Evolutionary conservation across 2,329 filamentous ascomycete genomes (phyloP), one percentile per base, ranked within the genome.

Genomic region (Ilyonectria sp.): DNA sequence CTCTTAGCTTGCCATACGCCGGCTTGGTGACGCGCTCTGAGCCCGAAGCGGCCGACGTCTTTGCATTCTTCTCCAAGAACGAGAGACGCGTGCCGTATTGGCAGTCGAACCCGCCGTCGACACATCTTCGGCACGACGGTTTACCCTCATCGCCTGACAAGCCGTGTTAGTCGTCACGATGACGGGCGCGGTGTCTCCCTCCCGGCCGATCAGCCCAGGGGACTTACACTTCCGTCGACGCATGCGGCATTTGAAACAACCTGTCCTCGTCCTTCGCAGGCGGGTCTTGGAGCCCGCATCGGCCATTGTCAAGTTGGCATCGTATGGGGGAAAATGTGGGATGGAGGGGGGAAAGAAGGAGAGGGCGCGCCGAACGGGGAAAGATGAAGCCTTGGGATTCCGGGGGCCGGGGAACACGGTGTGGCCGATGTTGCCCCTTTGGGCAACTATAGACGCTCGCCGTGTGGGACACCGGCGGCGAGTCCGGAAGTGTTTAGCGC

Each of bases 81-180:
- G 82, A 84, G 46, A 87, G 76, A 19, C 82, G 78, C 3, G 82
- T 79, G 11, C 83, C 83, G 70, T 87, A 87, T 40, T 82, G 80
- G 73, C 86, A 88, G 47, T 84, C 79, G 33, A 86, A 82, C 9
- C 81, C 81, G 37, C 85, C 83, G 1, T 80, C 78, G 17, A 81
- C 73, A 65, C 86, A 88, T 68, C 85, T 84, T 49, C 80, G 81
- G 49, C 86, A 88, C 3, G 75, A 75, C 4, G 86, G 86, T 69
- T 85, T 87, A 15, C 76, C 76, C 75, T 87, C 86, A 65, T 87
- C 86, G 66, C 86, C 85, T 87, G 63, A 21, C 26, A 50, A 23
- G 11, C 15, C 19, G 56, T 63, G 64, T 68, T 63, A 56, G 60
- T 67, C 31, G 13, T 9, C 11, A 31, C 7, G 13, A 52, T 9